phyloP scores from a whole-genome alignment of 1,284 basidiomycete genomes.

The Cutaneotrichosporon cutaneum region DNA sequence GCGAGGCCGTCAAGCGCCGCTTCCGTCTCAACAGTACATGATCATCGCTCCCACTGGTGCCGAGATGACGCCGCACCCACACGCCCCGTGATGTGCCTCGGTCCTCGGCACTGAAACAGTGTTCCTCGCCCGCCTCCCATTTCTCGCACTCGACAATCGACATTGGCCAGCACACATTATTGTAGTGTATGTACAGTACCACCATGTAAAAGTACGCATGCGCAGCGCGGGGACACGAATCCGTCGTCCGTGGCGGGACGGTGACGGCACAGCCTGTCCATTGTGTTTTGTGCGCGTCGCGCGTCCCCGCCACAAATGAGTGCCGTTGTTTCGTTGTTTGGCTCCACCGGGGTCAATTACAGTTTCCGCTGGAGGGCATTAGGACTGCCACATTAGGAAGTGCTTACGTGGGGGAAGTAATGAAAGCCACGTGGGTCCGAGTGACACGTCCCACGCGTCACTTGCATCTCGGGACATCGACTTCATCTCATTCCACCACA shows the following conservation, averaged over 20 bases:
- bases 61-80: no score
- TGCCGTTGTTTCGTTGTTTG: background rate
- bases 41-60: no score
- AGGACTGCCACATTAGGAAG: no score
- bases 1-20: constrained; percentile 1
- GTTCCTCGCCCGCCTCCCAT: background rate
- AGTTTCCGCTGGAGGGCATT: background rate
- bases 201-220: background rate
- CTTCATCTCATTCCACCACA: constrained; percentile 37
- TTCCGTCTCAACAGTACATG: constrained; percentile 7
- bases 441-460: constrained; percentile 6
- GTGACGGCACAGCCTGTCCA: background rate
- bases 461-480: background rate
- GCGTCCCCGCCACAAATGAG: no score
- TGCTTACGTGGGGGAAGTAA: no score
- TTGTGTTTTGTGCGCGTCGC: background rate
- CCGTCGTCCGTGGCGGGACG: background rate
- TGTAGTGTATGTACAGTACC: constrained; percentile 1
- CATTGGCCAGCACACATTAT: background rate
- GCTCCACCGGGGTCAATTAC: background rate
- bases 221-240: background rate
- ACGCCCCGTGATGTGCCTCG: background rate
- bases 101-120: background rate
- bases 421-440: background rate
- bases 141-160: background rate